A percentile compares a stretch with the other conserved stretches of the same genome.
Conservation (phyloP, 495 filamentous ascomycete species). For the Penicillium diatomitis region DNA sequence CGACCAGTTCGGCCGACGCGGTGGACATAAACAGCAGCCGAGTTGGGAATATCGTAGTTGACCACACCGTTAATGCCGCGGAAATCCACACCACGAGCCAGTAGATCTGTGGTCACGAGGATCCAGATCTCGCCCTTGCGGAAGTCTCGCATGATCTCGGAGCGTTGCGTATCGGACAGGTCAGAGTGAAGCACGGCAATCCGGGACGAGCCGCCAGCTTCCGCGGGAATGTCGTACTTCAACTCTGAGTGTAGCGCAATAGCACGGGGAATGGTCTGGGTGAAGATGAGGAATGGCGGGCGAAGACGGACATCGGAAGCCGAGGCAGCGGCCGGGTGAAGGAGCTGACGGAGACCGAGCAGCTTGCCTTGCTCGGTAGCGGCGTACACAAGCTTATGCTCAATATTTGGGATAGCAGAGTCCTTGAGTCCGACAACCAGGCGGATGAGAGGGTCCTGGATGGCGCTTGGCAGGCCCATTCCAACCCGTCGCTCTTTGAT, state of each 20-base stretch:
- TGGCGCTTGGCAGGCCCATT: slow-evolving; percentile 9
- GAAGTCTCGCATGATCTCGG: slow-evolving; percentile 78
- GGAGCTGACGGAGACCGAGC: slow-evolving; percentile 79
- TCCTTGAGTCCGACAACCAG: slow-evolving; percentile 93
- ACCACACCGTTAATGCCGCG: slow-evolving; percentile 84
- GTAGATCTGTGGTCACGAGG: slow-evolving; percentile 86
- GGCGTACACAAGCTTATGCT: slow-evolving; percentile 81
- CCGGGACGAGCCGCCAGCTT: slow-evolving; percentile 76
- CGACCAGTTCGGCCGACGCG: slow-evolving; percentile 86
- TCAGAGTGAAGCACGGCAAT: slow-evolving; percentile 87
- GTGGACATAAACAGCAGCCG: slow-evolving; percentile 83
- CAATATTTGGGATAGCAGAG: slow-evolving; percentile 82
- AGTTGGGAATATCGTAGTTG: slow-evolving; percentile 92
- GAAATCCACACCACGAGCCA: slow-evolving; percentile 88
- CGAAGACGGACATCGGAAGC: slow-evolving; percentile 54
- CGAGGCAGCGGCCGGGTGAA: slow-evolving; percentile 63
- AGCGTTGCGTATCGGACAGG: slow-evolving; percentile 65
- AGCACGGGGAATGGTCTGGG: slow-evolving; percentile 85
- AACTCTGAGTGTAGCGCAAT: slow-evolving; percentile 80
- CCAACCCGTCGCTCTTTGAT: slow-evolving; percentile 41
- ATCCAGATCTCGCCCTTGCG: slow-evolving; percentile 92
- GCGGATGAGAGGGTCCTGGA: slow-evolving; percentile 52
- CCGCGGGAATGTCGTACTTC: slow-evolving; percentile 84
- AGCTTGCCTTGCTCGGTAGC: slow-evolving; percentile 92
- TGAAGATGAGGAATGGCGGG: slow-evolving; percentile 89